Evolutionary conservation across 1,139 yeast species (phyloP).

Genomic region (Kodamaea anthophila): DNA sequence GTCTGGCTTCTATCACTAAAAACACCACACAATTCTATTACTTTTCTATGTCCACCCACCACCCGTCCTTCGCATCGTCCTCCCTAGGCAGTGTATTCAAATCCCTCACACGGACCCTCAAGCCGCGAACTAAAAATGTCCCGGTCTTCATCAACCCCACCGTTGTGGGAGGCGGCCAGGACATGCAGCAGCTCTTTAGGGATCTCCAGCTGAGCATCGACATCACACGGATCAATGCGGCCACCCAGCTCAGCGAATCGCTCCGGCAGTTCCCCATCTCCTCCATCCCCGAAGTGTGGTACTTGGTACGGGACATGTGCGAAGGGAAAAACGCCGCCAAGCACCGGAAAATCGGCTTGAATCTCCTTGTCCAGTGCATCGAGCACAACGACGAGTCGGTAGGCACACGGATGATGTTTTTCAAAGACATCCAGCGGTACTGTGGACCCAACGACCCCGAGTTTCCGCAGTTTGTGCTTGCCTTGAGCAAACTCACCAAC

Average conservation of each 20-base stretch:
- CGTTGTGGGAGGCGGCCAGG: constrained; percentile 58
- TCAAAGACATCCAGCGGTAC: constrained; percentile 50
- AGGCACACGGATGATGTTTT: constrained; percentile 49
- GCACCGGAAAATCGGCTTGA: constrained; percentile 50
- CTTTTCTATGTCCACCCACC: constrained; percentile 27
- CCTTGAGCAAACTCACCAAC: constrained; percentile 48
- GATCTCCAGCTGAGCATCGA: constrained; percentile 34
- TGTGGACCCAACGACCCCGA: constrained; percentile 44
- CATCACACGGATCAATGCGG: constrained; percentile 45
- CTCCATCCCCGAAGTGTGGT: constrained; percentile 73
- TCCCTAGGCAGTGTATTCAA: constrained; percentile 48
- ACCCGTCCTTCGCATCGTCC: constrained; percentile 27
- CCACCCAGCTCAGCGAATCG: constrained; percentile 44
- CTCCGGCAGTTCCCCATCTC: constrained; percentile 50
- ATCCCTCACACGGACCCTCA: constrained; percentile 49
- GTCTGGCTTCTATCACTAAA: constrained; percentile 1
- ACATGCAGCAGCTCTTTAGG: constrained; percentile 39
- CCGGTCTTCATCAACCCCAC: constrained; percentile 49
- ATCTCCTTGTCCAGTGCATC: constrained; percentile 53
- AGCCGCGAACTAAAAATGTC: constrained; percentile 24
- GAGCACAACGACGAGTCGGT: constrained; percentile 42
- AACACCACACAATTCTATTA: not conserved
- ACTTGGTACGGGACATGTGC: constrained; percentile 54
- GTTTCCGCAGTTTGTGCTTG: constrained; percentile 48
- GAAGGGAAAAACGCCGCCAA: constrained; percentile 28